phyloP scores from a whole-genome alignment of 2,329 filamentous ascomycete species.

The Ceratocystis papillata region DNA sequence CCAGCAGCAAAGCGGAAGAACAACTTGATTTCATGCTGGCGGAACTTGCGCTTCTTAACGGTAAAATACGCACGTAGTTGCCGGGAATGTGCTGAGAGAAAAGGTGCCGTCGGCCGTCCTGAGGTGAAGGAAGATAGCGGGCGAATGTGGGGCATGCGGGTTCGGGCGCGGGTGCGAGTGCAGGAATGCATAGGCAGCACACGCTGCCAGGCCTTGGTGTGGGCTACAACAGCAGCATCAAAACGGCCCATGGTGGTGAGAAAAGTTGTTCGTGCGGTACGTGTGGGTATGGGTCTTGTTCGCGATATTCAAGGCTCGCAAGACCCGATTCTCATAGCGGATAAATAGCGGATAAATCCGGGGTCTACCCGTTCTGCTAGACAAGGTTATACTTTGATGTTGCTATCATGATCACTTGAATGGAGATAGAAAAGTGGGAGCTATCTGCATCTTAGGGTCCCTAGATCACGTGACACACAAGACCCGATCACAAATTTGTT shows the following conservation, averaged over 20 bases:
- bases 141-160: constrained; percentile 34
- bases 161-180: not conserved
- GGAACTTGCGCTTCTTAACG: constrained; percentile 62
- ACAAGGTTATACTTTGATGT: not conserved
- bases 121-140: constrained; percentile 40
- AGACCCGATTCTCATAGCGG: not conserved
- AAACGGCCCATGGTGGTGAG: not conserved
- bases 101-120: constrained; percentile 41
- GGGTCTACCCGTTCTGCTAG: not conserved
- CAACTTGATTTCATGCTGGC: constrained; percentile 59
- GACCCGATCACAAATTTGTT: not conserved
- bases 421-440: not conserved
- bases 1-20: constrained; percentile 46
- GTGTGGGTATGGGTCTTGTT: not conserved
- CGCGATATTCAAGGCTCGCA: not conserved
- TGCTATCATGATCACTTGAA: not conserved
- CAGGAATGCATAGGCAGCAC: constrained; percentile 21
- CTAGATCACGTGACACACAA: not conserved
- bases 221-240: constrained; percentile 24
- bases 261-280: not conserved
- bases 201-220: constrained; percentile 28
- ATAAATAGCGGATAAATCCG: not conserved
- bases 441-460: not conserved
- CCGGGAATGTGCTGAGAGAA: constrained; percentile 39
- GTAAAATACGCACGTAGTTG: constrained; percentile 57